Evolutionary conservation across 2,329 filamentous ascomycete species (phyloP).

Genomic region (Fusarium hainanense): DNA sequence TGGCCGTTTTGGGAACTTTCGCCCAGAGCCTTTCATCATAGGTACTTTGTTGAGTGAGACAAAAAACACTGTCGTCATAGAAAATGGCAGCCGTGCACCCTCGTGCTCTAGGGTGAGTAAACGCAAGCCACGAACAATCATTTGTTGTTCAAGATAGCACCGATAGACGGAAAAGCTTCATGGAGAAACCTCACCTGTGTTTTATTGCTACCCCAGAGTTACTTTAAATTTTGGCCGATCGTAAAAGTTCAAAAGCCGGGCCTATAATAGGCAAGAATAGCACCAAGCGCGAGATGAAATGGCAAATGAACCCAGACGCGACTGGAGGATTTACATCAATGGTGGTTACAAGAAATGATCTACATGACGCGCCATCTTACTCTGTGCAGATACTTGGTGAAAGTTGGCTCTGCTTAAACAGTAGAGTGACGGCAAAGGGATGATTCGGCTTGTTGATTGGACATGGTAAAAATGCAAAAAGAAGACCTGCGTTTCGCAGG

Average conservation of each 20-base stretch:
- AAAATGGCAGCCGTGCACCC: constrained; percentile 1
- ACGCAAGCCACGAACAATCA: not conserved
- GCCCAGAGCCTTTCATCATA: not conserved
- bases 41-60: not conserved
- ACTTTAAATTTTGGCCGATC: accelerated
- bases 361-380: no score
- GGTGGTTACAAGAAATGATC: no score
- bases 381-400: no score
- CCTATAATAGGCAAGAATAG: accelerated
- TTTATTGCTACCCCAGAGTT: no score
- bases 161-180: not conserved
- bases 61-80: constrained; percentile 22
- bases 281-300: no score
- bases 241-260: not conserved
- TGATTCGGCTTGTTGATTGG: not conserved
- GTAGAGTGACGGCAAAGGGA: not conserved
- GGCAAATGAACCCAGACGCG: no score
- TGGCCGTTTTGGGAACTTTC: not conserved
- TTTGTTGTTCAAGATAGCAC: no score
- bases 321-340: no score
- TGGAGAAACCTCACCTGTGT: no score
- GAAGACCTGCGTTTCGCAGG: not conserved
- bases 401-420: not conserved
- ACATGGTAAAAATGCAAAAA: not conserved
- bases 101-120: not conserved